These are phyloP conservation scores for Stagonosporopsis tanaceti DNA, from an alignment of 2,329 filamentous ascomycete species.

Conservation along the genomic window DNA sequence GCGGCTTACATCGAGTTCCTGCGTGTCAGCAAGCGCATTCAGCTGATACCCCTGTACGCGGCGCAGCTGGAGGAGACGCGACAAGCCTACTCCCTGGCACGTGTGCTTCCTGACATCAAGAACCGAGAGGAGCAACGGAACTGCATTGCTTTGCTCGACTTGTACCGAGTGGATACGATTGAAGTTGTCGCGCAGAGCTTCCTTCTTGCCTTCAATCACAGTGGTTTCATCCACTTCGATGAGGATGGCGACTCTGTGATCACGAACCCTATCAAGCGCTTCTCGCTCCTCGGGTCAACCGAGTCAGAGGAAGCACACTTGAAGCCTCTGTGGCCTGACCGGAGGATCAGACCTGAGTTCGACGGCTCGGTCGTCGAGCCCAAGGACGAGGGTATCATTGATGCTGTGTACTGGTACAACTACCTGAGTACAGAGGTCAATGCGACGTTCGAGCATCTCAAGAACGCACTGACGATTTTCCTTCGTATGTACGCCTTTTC, in stretches of 20 bases:
- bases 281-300: constrained; percentile 60
- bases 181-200: constrained; percentile 77
- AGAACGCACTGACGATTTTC: constrained; percentile 81
- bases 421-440: constrained; percentile 68
- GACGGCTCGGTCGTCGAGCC: constrained; percentile 64
- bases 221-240: constrained; percentile 38
- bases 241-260: constrained; percentile 28
- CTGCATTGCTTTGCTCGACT: constrained; percentile 77
- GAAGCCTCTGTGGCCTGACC: constrained; percentile 60
- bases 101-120: constrained; percentile 77
- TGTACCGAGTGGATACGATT: constrained; percentile 75
- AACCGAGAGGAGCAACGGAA: constrained; percentile 70
- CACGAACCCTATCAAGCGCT: constrained; percentile 39
- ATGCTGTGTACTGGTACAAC: constrained; percentile 84
- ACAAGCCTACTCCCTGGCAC: constrained; percentile 74
- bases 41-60: constrained; percentile 87
- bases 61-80: constrained; percentile 74
- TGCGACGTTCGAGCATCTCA: constrained; percentile 72
- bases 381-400: constrained; percentile 75
- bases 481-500: constrained; percentile 69
- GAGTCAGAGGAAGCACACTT: constrained; percentile 48
- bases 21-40: constrained; percentile 73
- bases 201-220: constrained; percentile 47
- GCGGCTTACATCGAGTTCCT: constrained; percentile 84
- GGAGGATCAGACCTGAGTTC: constrained; percentile 74